Evolutionary conservation across 2,329 filamentous ascomycete genomes (phyloP).

Genomic region (Apiospora saccharicola): DNA sequence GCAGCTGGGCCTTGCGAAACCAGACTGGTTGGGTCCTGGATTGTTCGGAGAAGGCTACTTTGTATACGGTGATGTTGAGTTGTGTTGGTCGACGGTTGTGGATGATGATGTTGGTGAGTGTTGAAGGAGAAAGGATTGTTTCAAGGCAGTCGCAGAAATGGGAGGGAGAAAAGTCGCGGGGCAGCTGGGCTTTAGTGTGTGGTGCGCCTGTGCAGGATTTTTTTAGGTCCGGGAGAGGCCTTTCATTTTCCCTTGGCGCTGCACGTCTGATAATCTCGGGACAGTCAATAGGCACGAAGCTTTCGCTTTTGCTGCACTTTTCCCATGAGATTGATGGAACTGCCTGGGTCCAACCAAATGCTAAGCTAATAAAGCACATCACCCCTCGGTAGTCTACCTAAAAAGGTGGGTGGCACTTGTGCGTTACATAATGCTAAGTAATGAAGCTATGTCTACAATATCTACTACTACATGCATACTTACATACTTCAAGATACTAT

Average conservation of each 20-base stretch:
- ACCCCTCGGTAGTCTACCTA: not conserved
- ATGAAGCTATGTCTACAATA: not conserved
- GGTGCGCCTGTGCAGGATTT: slow-evolving; percentile 19
- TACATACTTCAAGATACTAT: not conserved
- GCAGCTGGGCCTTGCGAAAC: slow-evolving; percentile 13
- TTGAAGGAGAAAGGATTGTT: slow-evolving; percentile 10
- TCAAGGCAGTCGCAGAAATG: slow-evolving; percentile 15
- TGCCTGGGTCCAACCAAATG: not conserved
- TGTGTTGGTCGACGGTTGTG: slow-evolving; percentile 5
- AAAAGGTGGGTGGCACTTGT: not conserved
- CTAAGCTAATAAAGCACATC: not conserved
- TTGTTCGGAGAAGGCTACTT: slow-evolving; percentile 18
- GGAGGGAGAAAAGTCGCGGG: slow-evolving; percentile 16
- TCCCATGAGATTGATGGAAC: not conserved
- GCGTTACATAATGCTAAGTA: not conserved
- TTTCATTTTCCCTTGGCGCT: slow-evolving; percentile 11
- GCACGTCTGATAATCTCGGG: not conserved
- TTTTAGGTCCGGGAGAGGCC: slow-evolving; percentile 7
- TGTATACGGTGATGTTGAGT: slow-evolving; percentile 14
- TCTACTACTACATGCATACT: too few relatives aligned
- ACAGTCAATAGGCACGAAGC: not conserved
- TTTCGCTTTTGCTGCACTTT: not conserved
- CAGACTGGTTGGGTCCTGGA: not conserved
- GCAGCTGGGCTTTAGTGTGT: slow-evolving; percentile 10
- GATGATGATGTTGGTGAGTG: slow-evolving; percentile 1